These are phyloP conservation scores for Apiospora arundinis DNA, from an alignment of 2,329 filamentous ascomycete species.

Conservation along the genomic window DNA sequence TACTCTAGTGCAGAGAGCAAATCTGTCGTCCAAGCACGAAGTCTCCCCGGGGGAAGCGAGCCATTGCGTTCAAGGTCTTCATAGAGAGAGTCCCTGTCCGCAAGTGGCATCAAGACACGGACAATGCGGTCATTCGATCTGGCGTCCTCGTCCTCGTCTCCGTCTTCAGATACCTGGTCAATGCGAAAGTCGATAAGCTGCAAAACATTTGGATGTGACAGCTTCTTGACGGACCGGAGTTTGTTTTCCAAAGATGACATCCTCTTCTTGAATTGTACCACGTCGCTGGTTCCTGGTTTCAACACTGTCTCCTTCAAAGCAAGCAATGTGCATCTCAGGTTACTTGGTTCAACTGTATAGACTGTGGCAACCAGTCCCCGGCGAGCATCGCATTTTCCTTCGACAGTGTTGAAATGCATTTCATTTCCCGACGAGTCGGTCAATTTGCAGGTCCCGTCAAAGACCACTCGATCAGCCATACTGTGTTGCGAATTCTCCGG, in stretches of 20 bases:
- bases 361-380: slow-evolving; percentile 71
- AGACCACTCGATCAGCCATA: slow-evolving; percentile 55
- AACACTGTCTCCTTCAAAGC: slow-evolving; percentile 76
- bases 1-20: slow-evolving; percentile 88
- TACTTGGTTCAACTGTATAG: slow-evolving; percentile 73
- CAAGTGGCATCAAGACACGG: slow-evolving; percentile 76
- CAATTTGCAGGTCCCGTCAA: slow-evolving; percentile 71
- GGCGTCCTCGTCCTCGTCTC: slow-evolving; percentile 43
- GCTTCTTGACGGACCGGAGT: slow-evolving; percentile 75
- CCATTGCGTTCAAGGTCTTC: slow-evolving; percentile 84
- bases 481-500: slow-evolving; percentile 41
- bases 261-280: slow-evolving; percentile 73
- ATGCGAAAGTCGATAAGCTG: slow-evolving; percentile 86
- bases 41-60: slow-evolving; percentile 73
- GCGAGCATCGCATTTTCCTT: slow-evolving; percentile 70
- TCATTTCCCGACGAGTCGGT: slow-evolving; percentile 68
- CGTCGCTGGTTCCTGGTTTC: slow-evolving; percentile 61
- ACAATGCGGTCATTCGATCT: slow-evolving; percentile 65
- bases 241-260: slow-evolving; percentile 78
- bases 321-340: slow-evolving; percentile 65
- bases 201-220: slow-evolving; percentile 79
- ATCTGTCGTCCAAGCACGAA: slow-evolving; percentile 90
- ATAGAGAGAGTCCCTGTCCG: slow-evolving; percentile 81
- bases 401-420: slow-evolving; percentile 73
- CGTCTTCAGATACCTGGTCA: slow-evolving; percentile 53